Evolutionary conservation across 169 alveolate species (phyloP).

Genomic region (Eimeria acervulina): DNA sequence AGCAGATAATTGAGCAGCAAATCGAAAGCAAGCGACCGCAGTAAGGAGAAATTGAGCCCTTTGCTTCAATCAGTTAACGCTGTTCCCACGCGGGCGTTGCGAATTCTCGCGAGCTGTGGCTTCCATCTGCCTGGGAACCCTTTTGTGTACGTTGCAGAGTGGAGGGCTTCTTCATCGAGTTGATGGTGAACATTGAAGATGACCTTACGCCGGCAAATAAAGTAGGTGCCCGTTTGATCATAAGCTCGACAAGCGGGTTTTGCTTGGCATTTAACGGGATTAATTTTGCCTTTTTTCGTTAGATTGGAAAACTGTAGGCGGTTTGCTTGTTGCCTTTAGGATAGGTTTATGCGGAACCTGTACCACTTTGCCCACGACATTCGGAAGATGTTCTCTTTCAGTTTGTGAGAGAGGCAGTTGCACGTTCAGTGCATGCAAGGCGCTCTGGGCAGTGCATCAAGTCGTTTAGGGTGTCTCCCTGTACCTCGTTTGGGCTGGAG

Average conservation of each 20-base stretch:
- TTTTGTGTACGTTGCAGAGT: slow-evolving; percentile 33
- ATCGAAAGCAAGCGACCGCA: slow-evolving; percentile 37
- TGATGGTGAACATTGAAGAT: slow-evolving; percentile 83
- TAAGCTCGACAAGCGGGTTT: neutral
- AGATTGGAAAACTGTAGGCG: neutral
- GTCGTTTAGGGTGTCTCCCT: slow-evolving; percentile 54
- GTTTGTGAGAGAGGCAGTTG: slow-evolving; percentile 62
- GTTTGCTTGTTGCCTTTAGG: slow-evolving; percentile 16
- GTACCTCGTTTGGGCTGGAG: slow-evolving; percentile 26
- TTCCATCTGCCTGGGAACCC: neutral
- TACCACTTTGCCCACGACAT: slow-evolving; percentile 81
- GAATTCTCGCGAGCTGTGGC: neutral
- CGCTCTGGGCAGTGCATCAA: slow-evolving; percentile 26
- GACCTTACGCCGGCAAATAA: slow-evolving; percentile 80
- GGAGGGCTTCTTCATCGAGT: slow-evolving; percentile 80
- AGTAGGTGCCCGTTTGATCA: slow-evolving; percentile 42
- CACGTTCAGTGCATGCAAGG: slow-evolving; percentile 29
- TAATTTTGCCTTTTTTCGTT: neutral
- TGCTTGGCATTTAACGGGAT: neutral
- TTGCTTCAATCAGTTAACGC: neutral
- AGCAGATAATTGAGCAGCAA: slow-evolving; percentile 79
- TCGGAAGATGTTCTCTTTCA: slow-evolving; percentile 64
- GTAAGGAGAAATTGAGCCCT: slow-evolving; percentile 9
- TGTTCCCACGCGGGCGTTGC: neutral
- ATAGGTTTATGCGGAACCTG: slow-evolving; percentile 79